Conservation (phyloP, 1,284 basidiomycete species). For the Boletus mariae region DNA sequence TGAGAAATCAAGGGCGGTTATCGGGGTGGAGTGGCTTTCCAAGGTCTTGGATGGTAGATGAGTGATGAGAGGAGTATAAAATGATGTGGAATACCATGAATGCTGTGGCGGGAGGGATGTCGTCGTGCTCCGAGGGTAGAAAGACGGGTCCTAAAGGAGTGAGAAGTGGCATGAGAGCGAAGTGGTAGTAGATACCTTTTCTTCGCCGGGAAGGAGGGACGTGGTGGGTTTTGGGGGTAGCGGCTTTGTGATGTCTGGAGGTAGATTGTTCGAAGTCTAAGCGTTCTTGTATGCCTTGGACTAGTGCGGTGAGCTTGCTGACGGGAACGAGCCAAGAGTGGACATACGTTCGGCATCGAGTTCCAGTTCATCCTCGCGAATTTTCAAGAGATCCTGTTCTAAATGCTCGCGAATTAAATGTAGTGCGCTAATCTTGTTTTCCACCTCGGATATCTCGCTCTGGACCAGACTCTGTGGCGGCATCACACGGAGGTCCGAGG, state of each 20-base stretch:
- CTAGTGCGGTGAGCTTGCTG: constrained; percentile 37
- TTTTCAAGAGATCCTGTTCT: constrained; percentile 77
- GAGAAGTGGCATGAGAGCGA: constrained; percentile 14
- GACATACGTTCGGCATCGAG: constrained; percentile 87
- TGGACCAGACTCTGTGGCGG: constrained; percentile 70
- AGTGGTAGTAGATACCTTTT: constrained; percentile 50
- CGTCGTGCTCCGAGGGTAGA: constrained; percentile 95
- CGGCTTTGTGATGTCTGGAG: constrained; percentile 35
- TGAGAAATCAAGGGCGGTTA: constrained; percentile 91
- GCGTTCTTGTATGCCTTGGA: constrained; percentile 84
- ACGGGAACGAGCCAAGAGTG: background rate
- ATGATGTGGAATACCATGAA: constrained; percentile 74
- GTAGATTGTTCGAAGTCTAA: constrained; percentile 62
- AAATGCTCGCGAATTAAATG: constrained; percentile 80
- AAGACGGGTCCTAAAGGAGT: constrained; percentile 76
- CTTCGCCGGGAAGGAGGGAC: constrained; percentile 66
- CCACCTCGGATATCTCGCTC: constrained; percentile 84
- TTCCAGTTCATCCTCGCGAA: constrained; percentile 95
- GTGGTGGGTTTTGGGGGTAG: constrained; percentile 41
- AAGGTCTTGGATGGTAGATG: constrained; percentile 58
- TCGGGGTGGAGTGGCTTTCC: constrained; percentile 74
- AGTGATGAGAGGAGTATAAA: constrained; percentile 3
- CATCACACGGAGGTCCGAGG: constrained; percentile 11
- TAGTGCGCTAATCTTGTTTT: constrained; percentile 82
- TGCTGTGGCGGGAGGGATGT: constrained; percentile 89